These are phyloP conservation scores for Cladosporium sp. DNA, from an alignment of 2,329 filamentous ascomycete genomes.

Conservation along the genomic window DNA sequence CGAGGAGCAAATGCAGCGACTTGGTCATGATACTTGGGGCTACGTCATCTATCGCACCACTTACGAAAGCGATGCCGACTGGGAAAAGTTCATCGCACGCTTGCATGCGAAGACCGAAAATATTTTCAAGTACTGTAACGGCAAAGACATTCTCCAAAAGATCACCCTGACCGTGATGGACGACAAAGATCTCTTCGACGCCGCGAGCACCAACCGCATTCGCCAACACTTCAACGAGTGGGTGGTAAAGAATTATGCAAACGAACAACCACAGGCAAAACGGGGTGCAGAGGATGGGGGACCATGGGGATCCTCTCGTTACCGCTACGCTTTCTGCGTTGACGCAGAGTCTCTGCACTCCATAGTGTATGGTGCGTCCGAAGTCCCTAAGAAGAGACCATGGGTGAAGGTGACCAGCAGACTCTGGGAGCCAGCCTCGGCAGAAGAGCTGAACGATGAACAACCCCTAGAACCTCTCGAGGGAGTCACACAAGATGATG, in stretches of 20 bases:
- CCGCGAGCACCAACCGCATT: conserved; percentile 3
- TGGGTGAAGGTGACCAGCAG: not conserved
- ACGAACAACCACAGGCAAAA: conserved; percentile 4
- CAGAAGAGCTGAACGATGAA: not conserved
- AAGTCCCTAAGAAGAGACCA: not conserved
- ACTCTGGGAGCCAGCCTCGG: not conserved
- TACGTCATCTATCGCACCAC: conserved; percentile 20
- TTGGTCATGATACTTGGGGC: conserved; percentile 17
- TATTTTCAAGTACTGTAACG: conserved; percentile 9
- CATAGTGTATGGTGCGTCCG: not conserved
- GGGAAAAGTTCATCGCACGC: conserved; percentile 14
- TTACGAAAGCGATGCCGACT: conserved; percentile 16
- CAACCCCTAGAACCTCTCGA: conserved; percentile 1
- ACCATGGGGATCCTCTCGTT: conserved; percentile 12
- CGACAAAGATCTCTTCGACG: conserved; percentile 14
- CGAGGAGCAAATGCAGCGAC: conserved; percentile 6
- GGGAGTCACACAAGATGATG: conserved; percentile 12
- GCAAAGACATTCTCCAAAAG: conserved; percentile 11
- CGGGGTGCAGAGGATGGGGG: not conserved
- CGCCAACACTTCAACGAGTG: conserved; percentile 15
- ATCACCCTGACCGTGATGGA: conserved; percentile 17
- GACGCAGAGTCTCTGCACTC: conserved; percentile 14
- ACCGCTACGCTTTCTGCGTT: conserved; percentile 14
- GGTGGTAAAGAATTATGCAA: not conserved
- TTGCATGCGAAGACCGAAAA: conserved; percentile 7